Conservation (phyloP, 2,329 filamentous ascomycete species). For the Pseudogymnoascus sp. region DNA sequence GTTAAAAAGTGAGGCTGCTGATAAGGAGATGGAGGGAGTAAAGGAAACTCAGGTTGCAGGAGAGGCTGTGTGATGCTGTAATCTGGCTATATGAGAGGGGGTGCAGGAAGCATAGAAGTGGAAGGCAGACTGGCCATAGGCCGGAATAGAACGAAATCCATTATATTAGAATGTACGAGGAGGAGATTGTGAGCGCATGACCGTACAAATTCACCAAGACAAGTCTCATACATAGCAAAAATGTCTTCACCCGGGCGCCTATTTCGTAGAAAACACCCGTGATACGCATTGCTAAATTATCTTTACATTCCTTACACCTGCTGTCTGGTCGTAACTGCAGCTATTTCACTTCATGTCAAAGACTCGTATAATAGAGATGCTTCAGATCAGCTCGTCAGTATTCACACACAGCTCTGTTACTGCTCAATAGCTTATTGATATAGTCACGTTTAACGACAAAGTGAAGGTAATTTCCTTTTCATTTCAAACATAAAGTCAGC, state of each 20-base stretch:
- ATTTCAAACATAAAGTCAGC: background rate
- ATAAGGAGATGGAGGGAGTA: background rate
- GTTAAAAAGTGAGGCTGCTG: background rate
- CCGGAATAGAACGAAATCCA: background rate
- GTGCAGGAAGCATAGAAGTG: background rate
- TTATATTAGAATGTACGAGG: background rate
- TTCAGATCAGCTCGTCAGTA: background rate
- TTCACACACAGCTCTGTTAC: background rate
- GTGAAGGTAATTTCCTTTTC: background rate
- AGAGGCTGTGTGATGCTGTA: background rate
- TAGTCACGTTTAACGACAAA: background rate
- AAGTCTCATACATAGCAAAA: no score
- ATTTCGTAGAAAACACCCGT: background rate
- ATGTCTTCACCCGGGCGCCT: no score
- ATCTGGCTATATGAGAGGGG: conserved; percentile 26
- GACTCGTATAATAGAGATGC: background rate
- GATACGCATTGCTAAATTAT: background rate
- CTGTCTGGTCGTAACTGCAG: background rate
- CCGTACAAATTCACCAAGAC: background rate
- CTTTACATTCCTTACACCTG: background rate
- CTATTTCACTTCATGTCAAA: background rate
- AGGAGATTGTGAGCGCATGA: background rate
- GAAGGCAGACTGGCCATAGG: background rate
- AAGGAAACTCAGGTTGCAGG: background rate
- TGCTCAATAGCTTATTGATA: background rate